Conservation (phyloP, 177 flowering plant genomes). For the Tripterygium wilfordii region DNA sequence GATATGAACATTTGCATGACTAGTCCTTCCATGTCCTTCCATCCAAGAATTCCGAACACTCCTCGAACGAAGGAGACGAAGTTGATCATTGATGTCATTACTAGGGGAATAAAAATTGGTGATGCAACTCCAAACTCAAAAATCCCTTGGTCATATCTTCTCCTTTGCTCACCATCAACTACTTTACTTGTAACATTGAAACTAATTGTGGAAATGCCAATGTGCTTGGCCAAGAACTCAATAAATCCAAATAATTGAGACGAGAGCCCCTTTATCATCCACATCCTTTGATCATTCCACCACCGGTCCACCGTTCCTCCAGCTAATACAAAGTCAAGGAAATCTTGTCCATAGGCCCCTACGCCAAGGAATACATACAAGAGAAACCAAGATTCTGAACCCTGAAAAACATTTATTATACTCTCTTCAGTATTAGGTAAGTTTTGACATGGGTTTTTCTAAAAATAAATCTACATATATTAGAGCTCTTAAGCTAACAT, state of each 20-base stretch:
- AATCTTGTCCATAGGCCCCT: constrained; percentile 46
- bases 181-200: constrained; percentile 50
- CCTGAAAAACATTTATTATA: constrained; percentile 19
- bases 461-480: no score
- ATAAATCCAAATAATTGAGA: constrained; percentile 24
- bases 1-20: constrained; percentile 38
- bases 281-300: constrained; percentile 63
- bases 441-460: no score
- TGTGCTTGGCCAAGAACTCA: constrained; percentile 21
- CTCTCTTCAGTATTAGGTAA: no score
- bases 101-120: constrained; percentile 41
- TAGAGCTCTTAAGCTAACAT: no score
- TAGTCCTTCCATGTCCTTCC: constrained; percentile 17
- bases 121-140: constrained; percentile 50
- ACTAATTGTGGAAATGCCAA: constrained; percentile 28
- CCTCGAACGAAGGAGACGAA: constrained; percentile 26
- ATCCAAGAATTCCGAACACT: constrained; percentile 1
- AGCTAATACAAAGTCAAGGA: constrained; percentile 26
- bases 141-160: constrained; percentile 37
- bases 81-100: constrained; percentile 34
- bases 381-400: constrained; percentile 27
- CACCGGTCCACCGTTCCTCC: constrained; percentile 30
- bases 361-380: constrained; percentile 36
- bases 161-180: constrained; percentile 33
- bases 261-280: constrained; percentile 36